Evolutionary conservation across 371 early-diverging fungal species (phyloP), one percentile per base, ranked within the genome.

Genomic region (Zychaea mexicana): DNA sequence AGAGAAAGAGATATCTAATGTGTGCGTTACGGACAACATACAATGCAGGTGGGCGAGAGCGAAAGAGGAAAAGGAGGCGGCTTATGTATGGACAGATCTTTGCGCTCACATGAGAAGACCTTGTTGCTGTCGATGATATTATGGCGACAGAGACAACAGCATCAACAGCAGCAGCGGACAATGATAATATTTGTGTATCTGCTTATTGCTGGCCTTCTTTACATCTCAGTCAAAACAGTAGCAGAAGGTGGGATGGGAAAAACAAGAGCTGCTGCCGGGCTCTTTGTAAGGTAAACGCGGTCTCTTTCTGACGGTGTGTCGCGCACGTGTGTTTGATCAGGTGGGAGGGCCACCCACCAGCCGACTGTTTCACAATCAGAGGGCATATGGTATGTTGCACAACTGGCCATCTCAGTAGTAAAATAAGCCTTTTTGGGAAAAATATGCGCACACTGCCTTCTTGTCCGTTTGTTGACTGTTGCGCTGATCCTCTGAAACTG

Each of bases 341-440:
- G 49, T 49, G 49, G 49, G 24, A 8, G 49, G 49, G 49, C 49
- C 49, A 49, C 49, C n/a, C n/a, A n/a, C n/a, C n/a, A n/a, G n/a
- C n/a, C 49, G 49, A 22, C 13, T 49, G 49, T 49, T 49, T 49
- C 49, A 49, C 49, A 49, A 19, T 42, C 13, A 42, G n/a, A 15
- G n/a, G 42, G 42, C 42, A 42, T 42, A 15, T 45, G 26, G 24
- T 24, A 49, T 8, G 49, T 47, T 47, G n/a, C 3, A 21, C 8
- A 21, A 22, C n/a, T 39, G n/a, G 3, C n/a, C 49, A 21, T 47
- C n/a, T n/a, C 49, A 6, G 7, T 19, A 10, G 22, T 47, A 10
- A 47, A 47, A 10, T 47, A 47, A 47, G 3, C 49, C 49, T 47
- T 47, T 47, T 47, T 47, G 26, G 49, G 22, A 47, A 49, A 19